Evolutionary conservation across 495 filamentous ascomycete genomes (phyloP).

Genomic region (Tuber calosporum): DNA sequence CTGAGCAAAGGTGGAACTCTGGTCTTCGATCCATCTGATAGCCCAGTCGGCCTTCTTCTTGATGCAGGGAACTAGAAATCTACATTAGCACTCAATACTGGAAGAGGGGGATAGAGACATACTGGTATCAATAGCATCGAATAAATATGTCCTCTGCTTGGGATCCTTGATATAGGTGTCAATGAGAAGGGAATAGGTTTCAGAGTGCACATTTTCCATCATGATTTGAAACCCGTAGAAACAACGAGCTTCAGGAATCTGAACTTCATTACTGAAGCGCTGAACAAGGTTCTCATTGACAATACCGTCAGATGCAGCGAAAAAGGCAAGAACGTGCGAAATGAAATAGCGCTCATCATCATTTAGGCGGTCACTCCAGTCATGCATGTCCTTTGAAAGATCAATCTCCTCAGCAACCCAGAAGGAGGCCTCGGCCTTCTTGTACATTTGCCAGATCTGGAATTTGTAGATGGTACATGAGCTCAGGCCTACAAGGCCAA

Average conservation of each 20-base stretch:
- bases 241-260: slow-evolving; percentile 95
- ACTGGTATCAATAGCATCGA: slow-evolving; percentile 94
- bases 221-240: slow-evolving; percentile 99
- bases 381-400: slow-evolving; percentile 94
- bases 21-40: slow-evolving; percentile 85
- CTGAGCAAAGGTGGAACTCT: slow-evolving; percentile 85
- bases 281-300: slow-evolving; percentile 99
- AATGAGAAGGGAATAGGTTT: slow-evolving; percentile 98
- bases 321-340: slow-evolving; percentile 97
- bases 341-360: slow-evolving; percentile 97
- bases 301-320: slow-evolving; percentile 98
- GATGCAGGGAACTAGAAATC: slow-evolving; percentile 68
- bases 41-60: slow-evolving; percentile 98
- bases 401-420: slow-evolving; percentile 99
- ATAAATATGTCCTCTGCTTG: slow-evolving; percentile 87
- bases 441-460: slow-evolving; percentile 99
- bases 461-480: slow-evolving; percentile 10
- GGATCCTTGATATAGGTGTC: slow-evolving; percentile 99
- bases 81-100: slow-evolving; percentile 27
- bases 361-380: slow-evolving; percentile 96
- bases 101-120: slow-evolving; percentile 46
- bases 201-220: slow-evolving; percentile 99
- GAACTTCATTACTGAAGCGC: slow-evolving; percentile 94
- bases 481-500: neutral
- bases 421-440: slow-evolving; percentile 99